phyloP scores from a whole-genome alignment of 352 stramenopile species.

The Globisporangium middletonii region DNA sequence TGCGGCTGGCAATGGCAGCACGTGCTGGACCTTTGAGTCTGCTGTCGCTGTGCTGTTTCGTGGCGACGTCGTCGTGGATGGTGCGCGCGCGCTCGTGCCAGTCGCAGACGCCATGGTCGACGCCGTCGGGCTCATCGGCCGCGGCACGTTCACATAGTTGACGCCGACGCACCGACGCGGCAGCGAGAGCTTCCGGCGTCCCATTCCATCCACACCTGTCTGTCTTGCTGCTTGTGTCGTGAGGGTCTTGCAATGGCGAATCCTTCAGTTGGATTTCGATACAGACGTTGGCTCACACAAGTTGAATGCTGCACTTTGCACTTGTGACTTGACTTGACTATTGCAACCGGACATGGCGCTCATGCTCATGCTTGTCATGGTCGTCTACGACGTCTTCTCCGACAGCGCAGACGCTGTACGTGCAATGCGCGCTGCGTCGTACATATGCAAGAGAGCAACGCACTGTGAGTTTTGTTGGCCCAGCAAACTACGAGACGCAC shows the following conservation, averaged over 20 bases:
- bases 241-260: background rate
- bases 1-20: background rate
- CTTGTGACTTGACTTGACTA: no score
- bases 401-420: no score
- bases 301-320: no score
- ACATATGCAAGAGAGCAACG: no score
- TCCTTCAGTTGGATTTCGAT: no score
- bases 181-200: slow-evolving; percentile 24
- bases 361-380: no score
- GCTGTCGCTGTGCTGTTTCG: background rate
- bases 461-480: no score
- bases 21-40: background rate
- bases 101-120: slow-evolving; percentile 1
- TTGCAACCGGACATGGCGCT: no score
- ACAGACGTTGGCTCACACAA: no score
- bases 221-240: background rate
- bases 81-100: background rate
- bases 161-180: slow-evolving; percentile 24
- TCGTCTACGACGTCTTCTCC: no score
- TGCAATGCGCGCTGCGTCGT: no score
- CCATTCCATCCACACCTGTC: slow-evolving; percentile 18
- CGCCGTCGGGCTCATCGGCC: background rate
- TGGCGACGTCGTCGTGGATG: background rate
- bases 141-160: slow-evolving; percentile 7
- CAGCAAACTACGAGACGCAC: no score